Evolutionary conservation across 306 rosid genomes (phyloP).

Genomic region (Acacia confusa): DNA sequence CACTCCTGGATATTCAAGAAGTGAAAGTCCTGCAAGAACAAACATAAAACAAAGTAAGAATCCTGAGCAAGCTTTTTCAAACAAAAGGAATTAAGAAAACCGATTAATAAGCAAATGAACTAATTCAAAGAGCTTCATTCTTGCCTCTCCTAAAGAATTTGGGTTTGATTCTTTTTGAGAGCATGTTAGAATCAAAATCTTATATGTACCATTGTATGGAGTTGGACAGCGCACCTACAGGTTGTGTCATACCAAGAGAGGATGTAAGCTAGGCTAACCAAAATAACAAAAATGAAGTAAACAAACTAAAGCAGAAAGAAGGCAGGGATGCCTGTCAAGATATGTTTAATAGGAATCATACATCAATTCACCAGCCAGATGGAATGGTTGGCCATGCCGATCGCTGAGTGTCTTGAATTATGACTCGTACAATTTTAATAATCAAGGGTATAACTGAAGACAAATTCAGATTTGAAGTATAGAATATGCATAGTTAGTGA

Average conservation of each 20-base stretch:
- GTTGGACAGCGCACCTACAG: background rate
- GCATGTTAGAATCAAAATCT: background rate
- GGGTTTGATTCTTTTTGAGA: background rate
- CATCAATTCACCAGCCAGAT: background rate
- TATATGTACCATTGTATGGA: background rate
- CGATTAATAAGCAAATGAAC: background rate
- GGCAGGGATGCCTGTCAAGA: background rate
- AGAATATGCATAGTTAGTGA: too few relatives aligned
- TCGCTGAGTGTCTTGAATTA: background rate
- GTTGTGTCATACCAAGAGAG: background rate
- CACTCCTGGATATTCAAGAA: slow-evolving; percentile 85
- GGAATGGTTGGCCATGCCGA: background rate
- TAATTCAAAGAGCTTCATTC: background rate
- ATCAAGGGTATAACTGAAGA: background rate
- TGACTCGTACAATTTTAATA: background rate
- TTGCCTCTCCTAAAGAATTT: background rate
- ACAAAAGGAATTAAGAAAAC: background rate
- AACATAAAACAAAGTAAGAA: slow-evolving; percentile 20
- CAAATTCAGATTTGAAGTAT: background rate
- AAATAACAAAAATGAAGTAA: background rate
- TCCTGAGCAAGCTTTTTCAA: background rate
- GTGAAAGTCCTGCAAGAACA: slow-evolving; percentile 78
- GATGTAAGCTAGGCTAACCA: background rate
- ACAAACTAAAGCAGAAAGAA: background rate
- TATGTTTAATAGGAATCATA: background rate